Base-by-base conservation (phyloP, 2,329 filamentous ascomycete genomes). In the Scedosporium dehoogii region DNA sequence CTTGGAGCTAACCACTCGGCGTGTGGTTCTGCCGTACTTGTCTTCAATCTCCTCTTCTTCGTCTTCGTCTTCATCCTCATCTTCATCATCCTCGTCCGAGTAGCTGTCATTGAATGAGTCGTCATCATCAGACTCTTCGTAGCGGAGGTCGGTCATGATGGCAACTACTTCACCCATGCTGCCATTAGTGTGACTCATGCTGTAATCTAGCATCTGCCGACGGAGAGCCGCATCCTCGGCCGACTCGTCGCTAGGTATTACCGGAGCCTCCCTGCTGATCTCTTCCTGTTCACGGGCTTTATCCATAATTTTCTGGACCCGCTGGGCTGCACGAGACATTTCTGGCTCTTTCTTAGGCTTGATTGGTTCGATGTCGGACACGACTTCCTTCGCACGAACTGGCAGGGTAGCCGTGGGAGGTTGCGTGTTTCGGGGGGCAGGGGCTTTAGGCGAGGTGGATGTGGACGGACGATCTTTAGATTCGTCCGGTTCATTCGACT, bases 101-200 rank as follows among this genome's bases (percentile, higher is more conserved):
- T 84, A 79, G 12, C 80, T 76, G 48, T 79, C 75, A n/a, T 62
- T 63, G 59, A 61, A 44, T 74, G 75, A 7, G 18, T 82, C 79
- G n/a, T 85, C 80, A 2, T 78, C 80, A 12, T 79, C 78, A 25
- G 80, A 83, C 64, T 92, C 87, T 65, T 96, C 91, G 1, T 97
- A 74, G 63, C 96, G 85, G 56, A 99, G 82, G 74, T 97, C 92
- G 12, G 93, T 93, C 18, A 99, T 94, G 4, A 99, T 90, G 16
- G 94, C 94, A 16, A 99, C 94, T 2, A 99, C 90, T 44, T 91
- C 86, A 3, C 92, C 91, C 63, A 99, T 87, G 73, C 97, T 93
- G 6, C 18, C 29, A 18, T 33, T 29, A 9, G 29, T 41, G 12
- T 42, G n/a, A 55, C 88, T 87, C 74, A 96, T 81, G 65, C 90